These are phyloP conservation scores for Talinum fruticosum DNA, from an alignment of 148 eudicot genomes.

Conservation along the genomic window DNA sequence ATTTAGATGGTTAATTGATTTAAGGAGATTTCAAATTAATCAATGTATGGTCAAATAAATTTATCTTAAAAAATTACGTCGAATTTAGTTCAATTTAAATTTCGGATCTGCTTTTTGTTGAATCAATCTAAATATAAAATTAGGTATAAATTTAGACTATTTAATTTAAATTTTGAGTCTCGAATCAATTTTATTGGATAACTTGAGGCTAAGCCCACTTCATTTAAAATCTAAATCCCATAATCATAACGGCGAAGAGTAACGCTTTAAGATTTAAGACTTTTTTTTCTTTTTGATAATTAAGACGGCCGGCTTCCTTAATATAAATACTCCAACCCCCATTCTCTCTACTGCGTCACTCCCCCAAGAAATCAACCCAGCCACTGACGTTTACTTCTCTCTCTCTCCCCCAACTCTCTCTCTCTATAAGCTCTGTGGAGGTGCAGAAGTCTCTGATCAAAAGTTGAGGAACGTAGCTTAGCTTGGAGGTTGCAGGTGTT, in stretches of 20 bases:
- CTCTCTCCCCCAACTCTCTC: constrained; percentile 8
- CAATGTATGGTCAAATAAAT: too few species aligned
- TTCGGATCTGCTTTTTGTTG: too few species aligned
- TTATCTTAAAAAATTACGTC: too few species aligned
- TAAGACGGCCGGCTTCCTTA: constrained; percentile 2
- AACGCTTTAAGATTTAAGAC: not conserved
- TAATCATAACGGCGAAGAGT: not conserved
- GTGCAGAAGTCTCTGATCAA: not conserved
- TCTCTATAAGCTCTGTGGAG: constrained; percentile 2
- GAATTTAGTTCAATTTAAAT: too few species aligned
- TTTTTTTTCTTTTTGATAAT: not conserved
- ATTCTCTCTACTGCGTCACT: constrained; percentile 6
- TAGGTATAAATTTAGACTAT: too few species aligned
- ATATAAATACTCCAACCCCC: constrained; percentile 8
- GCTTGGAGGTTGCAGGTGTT: not conserved
- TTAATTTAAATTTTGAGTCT: too few species aligned
- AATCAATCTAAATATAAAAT: too few species aligned
- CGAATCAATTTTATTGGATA: too few species aligned
- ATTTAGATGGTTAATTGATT: too few species aligned
- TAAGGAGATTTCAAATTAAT: too few species aligned
- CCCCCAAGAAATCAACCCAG: not conserved
- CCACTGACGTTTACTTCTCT: not conserved
- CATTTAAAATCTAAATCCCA: constrained; percentile 15
- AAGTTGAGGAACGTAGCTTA: not conserved
- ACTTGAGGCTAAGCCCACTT: not conserved